A percentile compares a stretch with the other conserved stretches of the same genome.
Evolutionary conservation across 1,139 yeast genomes (phyloP).

Genomic region (Arxiozyma heterogenica): DNA sequence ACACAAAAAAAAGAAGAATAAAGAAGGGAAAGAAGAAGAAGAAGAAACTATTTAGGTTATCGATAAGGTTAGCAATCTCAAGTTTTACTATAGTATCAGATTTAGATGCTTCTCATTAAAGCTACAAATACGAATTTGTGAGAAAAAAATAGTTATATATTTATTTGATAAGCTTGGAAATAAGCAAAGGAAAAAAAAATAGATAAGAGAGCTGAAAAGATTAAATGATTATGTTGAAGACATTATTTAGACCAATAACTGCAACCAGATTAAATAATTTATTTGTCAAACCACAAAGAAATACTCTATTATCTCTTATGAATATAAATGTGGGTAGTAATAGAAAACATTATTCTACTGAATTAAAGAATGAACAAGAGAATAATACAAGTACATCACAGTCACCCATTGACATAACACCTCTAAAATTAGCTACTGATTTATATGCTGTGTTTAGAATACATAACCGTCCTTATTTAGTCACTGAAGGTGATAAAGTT

Average conservation of each 20-base stretch:
- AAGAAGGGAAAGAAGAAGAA: too few relatives aligned
- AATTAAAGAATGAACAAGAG: background rate
- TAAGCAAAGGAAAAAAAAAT: too few relatives aligned
- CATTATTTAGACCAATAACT: background rate
- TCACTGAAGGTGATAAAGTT: constrained; percentile 83
- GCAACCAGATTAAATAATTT: background rate
- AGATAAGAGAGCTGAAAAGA: background rate
- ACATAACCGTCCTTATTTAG: constrained; percentile 78
- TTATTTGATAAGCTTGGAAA: too few relatives aligned
- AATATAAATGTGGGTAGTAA: background rate
- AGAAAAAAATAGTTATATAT: too few relatives aligned
- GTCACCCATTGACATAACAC: constrained; percentile 35
- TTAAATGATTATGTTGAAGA: background rate
- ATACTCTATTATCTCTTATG: background rate
- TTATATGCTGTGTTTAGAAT: constrained; percentile 77
- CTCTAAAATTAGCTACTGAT: constrained; percentile 56
- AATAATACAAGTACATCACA: background rate
- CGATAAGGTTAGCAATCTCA: too few relatives aligned
- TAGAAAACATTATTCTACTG: background rate
- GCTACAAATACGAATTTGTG: too few relatives aligned
- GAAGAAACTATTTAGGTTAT: too few relatives aligned
- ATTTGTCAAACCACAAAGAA: background rate
- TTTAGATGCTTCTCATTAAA: too few relatives aligned
- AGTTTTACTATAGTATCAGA: too few relatives aligned
- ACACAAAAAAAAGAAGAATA: too few relatives aligned